These are phyloP conservation scores for Ottelia alismoides DNA, from an alignment of 106 monocot genomes.

Conservation along the genomic window DNA sequence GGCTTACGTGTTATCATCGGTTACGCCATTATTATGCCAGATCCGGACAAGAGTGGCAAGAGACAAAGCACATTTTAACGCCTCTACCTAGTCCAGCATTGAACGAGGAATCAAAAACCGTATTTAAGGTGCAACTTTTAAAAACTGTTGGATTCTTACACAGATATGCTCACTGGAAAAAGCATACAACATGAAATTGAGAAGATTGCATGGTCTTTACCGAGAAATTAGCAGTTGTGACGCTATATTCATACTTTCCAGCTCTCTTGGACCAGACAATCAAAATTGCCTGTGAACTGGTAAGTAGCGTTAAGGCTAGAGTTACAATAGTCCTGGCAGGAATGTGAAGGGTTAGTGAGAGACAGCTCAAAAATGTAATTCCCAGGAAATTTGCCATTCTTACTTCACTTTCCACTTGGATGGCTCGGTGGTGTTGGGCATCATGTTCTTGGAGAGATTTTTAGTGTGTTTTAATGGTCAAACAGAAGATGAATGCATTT, in stretches of 20 bases:
- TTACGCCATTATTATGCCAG: constrained; percentile 83
- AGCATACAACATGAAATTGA: too few relatives aligned
- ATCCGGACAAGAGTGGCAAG: constrained; percentile 66
- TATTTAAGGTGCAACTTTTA: too few relatives aligned
- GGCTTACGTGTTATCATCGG: constrained; percentile 61
- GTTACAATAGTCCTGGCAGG: constrained; percentile 66
- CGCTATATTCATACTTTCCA: constrained; percentile 95
- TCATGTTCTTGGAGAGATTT: too few relatives aligned
- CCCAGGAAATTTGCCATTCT: not conserved
- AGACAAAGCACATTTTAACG: constrained; percentile 84
- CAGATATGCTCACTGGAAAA: too few relatives aligned
- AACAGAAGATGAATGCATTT: too few relatives aligned
- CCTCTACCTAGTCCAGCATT: constrained; percentile 77
- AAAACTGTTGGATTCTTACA: too few relatives aligned
- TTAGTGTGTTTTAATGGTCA: too few relatives aligned
- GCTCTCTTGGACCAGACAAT: constrained; percentile 97
- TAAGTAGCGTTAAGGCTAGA: constrained; percentile 75
- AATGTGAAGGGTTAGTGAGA: not conserved
- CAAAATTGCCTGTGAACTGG: constrained; percentile 93
- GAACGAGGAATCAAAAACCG: too few relatives aligned
- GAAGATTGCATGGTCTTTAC: too few relatives aligned
- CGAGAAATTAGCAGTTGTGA: constrained; percentile 88
- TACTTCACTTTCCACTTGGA: constrained; percentile 25
- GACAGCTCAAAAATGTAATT: not conserved
- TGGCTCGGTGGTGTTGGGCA: not conserved